Evolutionary conservation across 2,329 filamentous ascomycete genomes (phyloP).

Genomic region (Whalleya microplaca): DNA sequence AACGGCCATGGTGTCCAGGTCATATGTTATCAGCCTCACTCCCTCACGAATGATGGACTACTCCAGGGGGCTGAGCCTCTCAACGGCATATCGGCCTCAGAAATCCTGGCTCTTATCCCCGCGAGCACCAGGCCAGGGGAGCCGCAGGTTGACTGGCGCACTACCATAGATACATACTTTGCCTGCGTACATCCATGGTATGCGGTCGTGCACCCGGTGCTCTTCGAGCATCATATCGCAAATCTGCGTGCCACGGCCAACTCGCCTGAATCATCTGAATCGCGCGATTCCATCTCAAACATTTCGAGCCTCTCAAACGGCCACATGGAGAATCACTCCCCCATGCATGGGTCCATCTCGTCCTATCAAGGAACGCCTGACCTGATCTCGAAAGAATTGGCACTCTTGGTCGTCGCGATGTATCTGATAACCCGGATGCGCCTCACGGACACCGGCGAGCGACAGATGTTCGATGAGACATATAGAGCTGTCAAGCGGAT

Average conservation of each 20-base stretch:
- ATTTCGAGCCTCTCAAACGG: too few relatives aligned
- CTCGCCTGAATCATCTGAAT: conserved; percentile 22
- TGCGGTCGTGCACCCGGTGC: conserved; percentile 44
- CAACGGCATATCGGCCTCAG: conserved; percentile 40
- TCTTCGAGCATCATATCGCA: conserved; percentile 41
- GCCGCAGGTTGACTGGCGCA: conserved; percentile 40
- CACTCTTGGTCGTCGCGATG: conserved; percentile 48
- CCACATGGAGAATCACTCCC: conserved; percentile 15
- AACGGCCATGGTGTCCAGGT: conserved; percentile 31
- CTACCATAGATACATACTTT: conserved; percentile 44
- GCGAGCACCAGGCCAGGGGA: conserved; percentile 32
- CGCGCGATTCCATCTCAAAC: conserved; percentile 26
- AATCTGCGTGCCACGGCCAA: conserved; percentile 24
- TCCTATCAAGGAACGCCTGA: conserved; percentile 16
- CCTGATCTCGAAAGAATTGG: conserved; percentile 35
- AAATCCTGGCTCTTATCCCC: conserved; percentile 45
- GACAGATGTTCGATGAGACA: conserved; percentile 44
- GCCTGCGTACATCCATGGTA: conserved; percentile 47
- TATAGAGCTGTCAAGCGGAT: conserved; percentile 46
- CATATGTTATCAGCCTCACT: conserved; percentile 36
- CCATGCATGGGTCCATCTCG: conserved; percentile 14
- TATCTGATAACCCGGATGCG: conserved; percentile 46
- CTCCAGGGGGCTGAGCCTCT: conserved; percentile 36
- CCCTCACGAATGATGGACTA: conserved; percentile 32
- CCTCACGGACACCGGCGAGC: conserved; percentile 40